Percentiles rank a stretch among this genome's conserved stretches.
Evolutionary conservation across 2,329 filamentous ascomycete species (phyloP).

Genomic region (Lachnellula occidentalis): DNA sequence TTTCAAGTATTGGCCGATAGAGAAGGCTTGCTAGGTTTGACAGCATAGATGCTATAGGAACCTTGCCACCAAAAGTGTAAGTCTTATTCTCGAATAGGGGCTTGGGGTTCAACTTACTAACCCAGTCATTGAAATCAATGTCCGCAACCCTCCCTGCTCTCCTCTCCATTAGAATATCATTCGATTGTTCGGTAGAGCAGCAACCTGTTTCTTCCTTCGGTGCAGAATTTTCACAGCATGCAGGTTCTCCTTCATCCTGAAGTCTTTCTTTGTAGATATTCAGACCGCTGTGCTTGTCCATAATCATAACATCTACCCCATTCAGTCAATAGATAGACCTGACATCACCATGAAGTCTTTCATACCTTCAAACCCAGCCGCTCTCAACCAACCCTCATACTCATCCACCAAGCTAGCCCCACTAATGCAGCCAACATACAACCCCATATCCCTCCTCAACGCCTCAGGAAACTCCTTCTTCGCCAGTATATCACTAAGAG

Average conservation of each 20-base stretch:
- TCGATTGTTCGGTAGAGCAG: no score
- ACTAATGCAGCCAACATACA: slow-evolving; percentile 57
- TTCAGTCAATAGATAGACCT: not conserved
- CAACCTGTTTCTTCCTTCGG: not conserved
- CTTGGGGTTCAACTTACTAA: slow-evolving; percentile 35
- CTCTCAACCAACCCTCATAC: slow-evolving; percentile 46
- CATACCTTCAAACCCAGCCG: slow-evolving; percentile 46
- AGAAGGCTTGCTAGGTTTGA: slow-evolving; percentile 31
- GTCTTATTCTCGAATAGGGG: not conserved
- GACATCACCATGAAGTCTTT: not conserved
- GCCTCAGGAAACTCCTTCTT: slow-evolving; percentile 40
- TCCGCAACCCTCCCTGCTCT: slow-evolving; percentile 7
- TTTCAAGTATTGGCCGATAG: no score
- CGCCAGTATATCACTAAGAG: slow-evolving; percentile 2
- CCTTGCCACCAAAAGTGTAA: slow-evolving; percentile 27
- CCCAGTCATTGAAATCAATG: slow-evolving; percentile 47
- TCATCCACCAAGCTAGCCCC: slow-evolving; percentile 48
- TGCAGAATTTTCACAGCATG: not conserved
- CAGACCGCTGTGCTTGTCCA: slow-evolving; percentile 42
- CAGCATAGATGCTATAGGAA: slow-evolving; percentile 46
- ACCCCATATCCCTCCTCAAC: slow-evolving; percentile 43
- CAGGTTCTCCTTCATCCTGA: not conserved
- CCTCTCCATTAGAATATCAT: not conserved
- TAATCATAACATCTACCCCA: slow-evolving; percentile 36
- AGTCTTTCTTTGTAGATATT: slow-evolving; percentile 38